phyloP scores from a whole-genome alignment of 352 stramenopile species.

The Phytopythium mirpurense region DNA sequence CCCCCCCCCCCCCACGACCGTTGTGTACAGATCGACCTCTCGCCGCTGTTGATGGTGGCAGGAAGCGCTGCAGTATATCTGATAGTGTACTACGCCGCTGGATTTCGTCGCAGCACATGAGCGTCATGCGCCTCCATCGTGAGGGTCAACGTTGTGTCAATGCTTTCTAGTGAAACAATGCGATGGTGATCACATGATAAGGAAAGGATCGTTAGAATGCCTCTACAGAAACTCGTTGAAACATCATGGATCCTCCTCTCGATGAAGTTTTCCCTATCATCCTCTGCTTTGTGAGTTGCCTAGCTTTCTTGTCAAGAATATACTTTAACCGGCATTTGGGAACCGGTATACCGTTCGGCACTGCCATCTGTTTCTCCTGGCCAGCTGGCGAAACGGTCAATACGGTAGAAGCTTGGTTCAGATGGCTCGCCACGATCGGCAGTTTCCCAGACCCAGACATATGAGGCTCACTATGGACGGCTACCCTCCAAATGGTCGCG shows the following conservation, averaged over 20 bases:
- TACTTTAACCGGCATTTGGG: background rate
- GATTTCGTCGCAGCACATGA: no score
- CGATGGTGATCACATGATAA: no score
- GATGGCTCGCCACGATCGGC: background rate
- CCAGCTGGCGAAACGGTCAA: constrained; percentile 2
- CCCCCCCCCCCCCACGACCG: no score
- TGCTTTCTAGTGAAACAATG: no score
- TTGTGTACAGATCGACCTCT: no score
- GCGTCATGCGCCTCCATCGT: no score
- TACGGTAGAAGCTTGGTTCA: constrained; percentile 3
- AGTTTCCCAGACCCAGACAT: background rate
- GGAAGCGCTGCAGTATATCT: no score
- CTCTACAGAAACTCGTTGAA: no score
- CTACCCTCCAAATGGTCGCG: background rate
- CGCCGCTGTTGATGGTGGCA: no score
- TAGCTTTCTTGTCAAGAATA: background rate
- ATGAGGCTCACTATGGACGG: background rate
- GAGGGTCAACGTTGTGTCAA: no score
- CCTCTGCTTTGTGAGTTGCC: background rate
- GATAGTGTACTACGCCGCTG: no score
- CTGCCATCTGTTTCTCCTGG: background rate
- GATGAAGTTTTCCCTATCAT: background rate
- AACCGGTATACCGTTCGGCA: background rate
- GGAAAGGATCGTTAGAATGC: no score
- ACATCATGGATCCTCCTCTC: background rate